A percentile compares a stretch with the other conserved stretches of the same genome.
Conservation (phyloP, 805 yeast genomes). For the Yamadazyma sp. region DNA sequence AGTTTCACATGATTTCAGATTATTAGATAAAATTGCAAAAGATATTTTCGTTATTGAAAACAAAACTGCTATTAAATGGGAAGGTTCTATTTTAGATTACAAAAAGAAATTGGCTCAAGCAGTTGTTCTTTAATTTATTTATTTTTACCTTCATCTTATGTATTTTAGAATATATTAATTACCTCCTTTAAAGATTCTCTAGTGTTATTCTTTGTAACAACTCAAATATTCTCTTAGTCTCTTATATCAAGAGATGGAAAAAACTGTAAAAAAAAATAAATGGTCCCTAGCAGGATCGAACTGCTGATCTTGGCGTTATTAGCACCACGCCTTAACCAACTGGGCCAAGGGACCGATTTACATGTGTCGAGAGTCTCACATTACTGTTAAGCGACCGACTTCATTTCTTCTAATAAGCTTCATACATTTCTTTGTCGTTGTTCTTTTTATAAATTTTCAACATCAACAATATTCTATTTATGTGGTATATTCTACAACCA, state of each 20-base stretch:
- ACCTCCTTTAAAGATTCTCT: too few relatives aligned
- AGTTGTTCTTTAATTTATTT: conserved; percentile 55
- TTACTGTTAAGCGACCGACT: too few relatives aligned
- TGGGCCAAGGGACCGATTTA: conserved; percentile 48
- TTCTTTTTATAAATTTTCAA: too few relatives aligned
- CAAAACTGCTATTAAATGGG: conserved; percentile 96
- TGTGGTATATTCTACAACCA: too few relatives aligned
- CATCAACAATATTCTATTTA: too few relatives aligned
- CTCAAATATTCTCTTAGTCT: too few relatives aligned
- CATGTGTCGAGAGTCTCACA: too few relatives aligned
- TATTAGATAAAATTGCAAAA: conserved; percentile 94
- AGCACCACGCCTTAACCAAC: conserved; percentile 55
- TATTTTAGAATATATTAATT: conserved; percentile 7
- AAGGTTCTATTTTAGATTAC: conserved; percentile 84
- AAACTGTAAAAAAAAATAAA: conserved; percentile 14
- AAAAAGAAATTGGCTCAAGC: conserved; percentile 92
- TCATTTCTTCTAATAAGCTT: too few relatives aligned
- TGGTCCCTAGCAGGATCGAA: conserved; percentile 88
- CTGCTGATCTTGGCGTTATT: conserved; percentile 71
- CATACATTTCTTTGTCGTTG: too few relatives aligned
- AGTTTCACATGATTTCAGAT: conserved; percentile 98
- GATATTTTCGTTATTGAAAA: conserved; percentile 95
- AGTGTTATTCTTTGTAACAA: too few relatives aligned
- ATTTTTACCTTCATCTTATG: conserved; percentile 6
- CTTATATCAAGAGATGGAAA: too few relatives aligned